phyloP scores from a whole-genome alignment of 1,284 basidiomycete species.

The Amylostereum chailletii region DNA sequence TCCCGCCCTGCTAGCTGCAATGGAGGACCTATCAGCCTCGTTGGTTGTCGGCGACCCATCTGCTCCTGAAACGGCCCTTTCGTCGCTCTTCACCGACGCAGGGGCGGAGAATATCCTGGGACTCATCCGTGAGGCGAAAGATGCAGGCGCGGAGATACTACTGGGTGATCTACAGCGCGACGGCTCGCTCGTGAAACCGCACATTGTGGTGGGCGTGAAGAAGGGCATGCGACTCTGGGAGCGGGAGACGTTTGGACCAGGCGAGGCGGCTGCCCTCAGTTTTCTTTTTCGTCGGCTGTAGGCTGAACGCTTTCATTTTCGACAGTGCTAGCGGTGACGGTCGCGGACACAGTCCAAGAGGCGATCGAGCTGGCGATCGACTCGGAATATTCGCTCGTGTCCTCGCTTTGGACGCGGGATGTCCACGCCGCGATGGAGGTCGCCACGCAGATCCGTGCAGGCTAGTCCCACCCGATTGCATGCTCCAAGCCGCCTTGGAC shows the following conservation, averaged over 20 bases:
- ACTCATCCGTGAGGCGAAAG: constrained; percentile 42
- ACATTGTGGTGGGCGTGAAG: constrained; percentile 40
- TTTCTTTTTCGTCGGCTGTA: constrained; percentile 5
- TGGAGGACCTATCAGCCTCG: constrained; percentile 22
- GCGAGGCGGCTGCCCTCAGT: constrained; percentile 20
- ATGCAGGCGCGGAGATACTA: constrained; percentile 42
- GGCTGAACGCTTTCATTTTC: constrained; percentile 2
- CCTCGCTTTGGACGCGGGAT: constrained; percentile 47
- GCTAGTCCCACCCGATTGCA: constrained; percentile 18
- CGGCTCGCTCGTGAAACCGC: constrained; percentile 43
- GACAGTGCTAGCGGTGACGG: constrained; percentile 38
- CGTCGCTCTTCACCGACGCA: constrained; percentile 39
- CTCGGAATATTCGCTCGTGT: constrained; percentile 44
- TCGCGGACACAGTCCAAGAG: constrained; percentile 41
- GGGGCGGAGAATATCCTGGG: constrained; percentile 41
- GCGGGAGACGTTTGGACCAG: constrained; percentile 53
- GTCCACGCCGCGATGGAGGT: constrained; percentile 37
- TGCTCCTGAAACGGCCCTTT: constrained; percentile 17
- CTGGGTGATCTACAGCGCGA: constrained; percentile 35
- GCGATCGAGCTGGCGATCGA: constrained; percentile 47
- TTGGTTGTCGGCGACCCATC: constrained; percentile 29
- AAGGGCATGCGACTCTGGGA: constrained; percentile 44
- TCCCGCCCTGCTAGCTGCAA: constrained; percentile 25
- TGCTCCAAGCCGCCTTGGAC: background rate
- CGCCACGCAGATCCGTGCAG: constrained; percentile 38